These are phyloP conservation scores for Cymodocea nodosa DNA, from an alignment of 116 monocot genomes.

Conservation along the genomic window DNA sequence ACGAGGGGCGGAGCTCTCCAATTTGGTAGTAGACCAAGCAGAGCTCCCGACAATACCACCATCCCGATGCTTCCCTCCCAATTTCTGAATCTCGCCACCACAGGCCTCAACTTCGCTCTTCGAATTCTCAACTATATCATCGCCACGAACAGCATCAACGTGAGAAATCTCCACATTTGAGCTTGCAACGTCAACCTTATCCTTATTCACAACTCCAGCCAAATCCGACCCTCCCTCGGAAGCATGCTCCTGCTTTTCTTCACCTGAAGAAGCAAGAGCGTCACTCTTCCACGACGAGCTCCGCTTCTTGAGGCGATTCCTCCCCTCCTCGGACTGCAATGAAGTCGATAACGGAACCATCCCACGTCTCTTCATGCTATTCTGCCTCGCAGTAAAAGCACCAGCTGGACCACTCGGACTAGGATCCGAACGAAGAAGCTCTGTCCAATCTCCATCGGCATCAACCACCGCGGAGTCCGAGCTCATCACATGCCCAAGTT, in stretches of 20 bases:
- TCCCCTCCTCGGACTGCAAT: not conserved
- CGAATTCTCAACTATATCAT: not conserved
- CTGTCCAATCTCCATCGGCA: slow-evolving; percentile 66
- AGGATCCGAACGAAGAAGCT: slow-evolving; percentile 44
- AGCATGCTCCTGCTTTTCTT: not conserved
- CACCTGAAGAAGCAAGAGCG: not conserved
- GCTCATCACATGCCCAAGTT: not conserved
- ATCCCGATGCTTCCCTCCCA: not conserved
- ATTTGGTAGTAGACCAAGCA: slow-evolving; percentile 1
- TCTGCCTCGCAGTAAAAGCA: not conserved
- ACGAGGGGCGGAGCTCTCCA: not conserved
- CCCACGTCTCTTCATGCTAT: slow-evolving; percentile 4
- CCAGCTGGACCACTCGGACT: slow-evolving; percentile 4
- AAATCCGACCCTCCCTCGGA: slow-evolving; percentile 1
- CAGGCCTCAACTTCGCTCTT: not conserved
- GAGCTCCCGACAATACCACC: slow-evolving; percentile 2
- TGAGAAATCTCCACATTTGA: not conserved
- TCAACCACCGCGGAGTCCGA: slow-evolving; percentile 3
- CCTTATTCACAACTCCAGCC: not conserved
- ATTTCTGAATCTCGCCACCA: not conserved
- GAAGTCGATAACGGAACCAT: not conserved
- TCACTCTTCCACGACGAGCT: not conserved
- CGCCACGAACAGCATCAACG: not conserved
- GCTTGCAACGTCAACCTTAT: not conserved
- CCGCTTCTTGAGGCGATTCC: too few species aligned